Base-by-base conservation (phyloP, 176 grass and related monocot species). In the Lolium perenne region DNA sequence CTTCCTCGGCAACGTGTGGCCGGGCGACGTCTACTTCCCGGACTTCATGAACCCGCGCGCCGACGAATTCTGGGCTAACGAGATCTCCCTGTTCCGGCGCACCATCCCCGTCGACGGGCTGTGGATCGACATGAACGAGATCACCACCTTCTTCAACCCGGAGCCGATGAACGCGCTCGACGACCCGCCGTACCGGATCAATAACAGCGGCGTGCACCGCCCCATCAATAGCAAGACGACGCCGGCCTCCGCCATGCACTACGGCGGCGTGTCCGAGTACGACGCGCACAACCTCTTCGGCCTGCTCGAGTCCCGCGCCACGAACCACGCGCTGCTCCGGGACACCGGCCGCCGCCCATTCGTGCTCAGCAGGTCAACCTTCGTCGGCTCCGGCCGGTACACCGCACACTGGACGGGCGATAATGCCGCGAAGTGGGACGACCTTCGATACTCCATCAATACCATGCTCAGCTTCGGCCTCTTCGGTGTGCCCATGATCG, bases 111-210 rank as follows among this genome's bases (percentile, higher is more conserved):
- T 97, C 23, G 95, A 97, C 82, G 95, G 95, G 0, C 77, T 97
- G 10, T 97, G 93, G 93, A 88, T 93, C 61, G 95, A 97, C 89
- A 97, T 97, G 95, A 97, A 97, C 40, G 95, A 95, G 86, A 35
- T 93, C 53, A 88, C 95, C 71, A 97, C 95, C 78, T 97, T 97
- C 85, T 0, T 88, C 54, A 49, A 87, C 65, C 87, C 91, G 16
- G 20, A 58, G 5, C 82, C 81, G 10, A 46, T 95, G 11, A 85
- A 88, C 74, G 21, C 85, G 0, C 89, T 95, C 6, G 95, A 97
- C 62, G 81, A 93, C 7, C 92, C 95, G 4, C 91, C 95, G 2
- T 97, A 97, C 82, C 64, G 35, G 38, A 97, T 97, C 81, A 93
- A 97, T 82, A 97, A 95, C 79, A 51, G 62, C 14, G 95, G 92